A percentile compares a stretch with the other conserved stretches of the same genome.
Conservation (phyloP, 768 basidiomycete genomes). For the Russula vinacea region DNA sequence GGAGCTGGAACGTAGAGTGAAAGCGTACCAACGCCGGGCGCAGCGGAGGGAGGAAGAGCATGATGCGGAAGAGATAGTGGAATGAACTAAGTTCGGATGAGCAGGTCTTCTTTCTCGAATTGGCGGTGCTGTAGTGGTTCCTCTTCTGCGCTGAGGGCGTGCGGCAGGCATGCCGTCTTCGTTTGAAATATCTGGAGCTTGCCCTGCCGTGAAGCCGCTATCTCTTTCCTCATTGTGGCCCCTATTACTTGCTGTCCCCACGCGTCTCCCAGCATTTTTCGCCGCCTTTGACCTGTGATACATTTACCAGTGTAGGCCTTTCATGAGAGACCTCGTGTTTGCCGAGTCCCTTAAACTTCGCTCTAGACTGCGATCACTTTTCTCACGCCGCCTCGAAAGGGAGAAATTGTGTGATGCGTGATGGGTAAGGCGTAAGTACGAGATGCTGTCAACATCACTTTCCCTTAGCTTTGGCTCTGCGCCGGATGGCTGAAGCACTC, state of each 20-base stretch:
- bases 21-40: conserved; percentile 53
- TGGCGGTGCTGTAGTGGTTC: not conserved
- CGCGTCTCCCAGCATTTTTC: not conserved
- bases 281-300: conserved; percentile 9
- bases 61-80: conserved; percentile 54
- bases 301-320: not conserved
- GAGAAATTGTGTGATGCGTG: not conserved
- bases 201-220: too few species aligned
- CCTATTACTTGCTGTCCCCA: not conserved
- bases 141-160: not conserved
- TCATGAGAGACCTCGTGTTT: not conserved
- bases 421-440: not conserved
- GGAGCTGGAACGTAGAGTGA: conserved; percentile 60
- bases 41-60: conserved; percentile 41
- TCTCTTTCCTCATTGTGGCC: not conserved
- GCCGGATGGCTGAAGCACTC: not conserved
- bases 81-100: conserved; percentile 36
- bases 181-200: too few species aligned
- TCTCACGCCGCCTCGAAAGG: conserved; percentile 17
- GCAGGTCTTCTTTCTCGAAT: not conserved
- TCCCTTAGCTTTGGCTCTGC: not conserved
- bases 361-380: not conserved
- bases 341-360: not conserved
- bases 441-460: not conserved
- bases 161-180: not conserved